phyloP scores from a whole-genome alignment of 345 rosid species.

The Pelargonium nanum region DNA sequence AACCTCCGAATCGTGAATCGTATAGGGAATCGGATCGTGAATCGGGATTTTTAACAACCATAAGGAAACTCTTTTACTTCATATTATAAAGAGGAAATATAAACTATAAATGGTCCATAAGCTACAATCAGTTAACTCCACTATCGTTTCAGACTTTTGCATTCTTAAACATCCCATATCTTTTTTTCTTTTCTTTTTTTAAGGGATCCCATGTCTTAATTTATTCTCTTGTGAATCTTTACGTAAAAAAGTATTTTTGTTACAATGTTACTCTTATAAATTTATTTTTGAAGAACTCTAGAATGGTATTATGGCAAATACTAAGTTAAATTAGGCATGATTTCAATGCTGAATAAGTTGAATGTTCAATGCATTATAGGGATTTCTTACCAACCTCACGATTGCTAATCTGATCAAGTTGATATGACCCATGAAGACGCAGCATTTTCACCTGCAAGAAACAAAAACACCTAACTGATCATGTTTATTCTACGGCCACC shows the following conservation, averaged over 20 bases:
- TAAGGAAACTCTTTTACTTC: neutral
- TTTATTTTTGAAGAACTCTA: too few relatives aligned
- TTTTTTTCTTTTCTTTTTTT: too few relatives aligned
- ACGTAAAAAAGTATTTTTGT: too few relatives aligned
- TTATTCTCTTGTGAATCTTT: too few relatives aligned
- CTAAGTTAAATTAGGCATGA: neutral
- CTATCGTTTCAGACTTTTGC: neutral
- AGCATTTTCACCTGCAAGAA: conserved; percentile 66
- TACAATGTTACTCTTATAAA: too few relatives aligned
- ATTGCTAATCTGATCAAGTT: conserved; percentile 70
- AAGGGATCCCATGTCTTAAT: too few relatives aligned
- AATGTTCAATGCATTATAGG: neutral
- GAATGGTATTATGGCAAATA: too few relatives aligned
- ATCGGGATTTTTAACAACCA: too few relatives aligned
- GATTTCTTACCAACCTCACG: conserved; percentile 60
- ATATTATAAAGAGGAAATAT: neutral
- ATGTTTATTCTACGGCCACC: neutral
- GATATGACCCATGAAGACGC: conserved; percentile 87
- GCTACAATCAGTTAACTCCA: neutral
- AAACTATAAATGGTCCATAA: neutral
- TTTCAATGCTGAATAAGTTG: neutral
- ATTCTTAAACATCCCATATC: neutral
- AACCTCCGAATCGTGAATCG: too few relatives aligned
- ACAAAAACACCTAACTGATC: neutral
- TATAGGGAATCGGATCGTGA: too few relatives aligned